Percentiles rank a stretch among this genome's conserved stretches.
Conservation (phyloP, 2,329 filamentous ascomycete species). For the Aspergillaceae sp. region DNA sequence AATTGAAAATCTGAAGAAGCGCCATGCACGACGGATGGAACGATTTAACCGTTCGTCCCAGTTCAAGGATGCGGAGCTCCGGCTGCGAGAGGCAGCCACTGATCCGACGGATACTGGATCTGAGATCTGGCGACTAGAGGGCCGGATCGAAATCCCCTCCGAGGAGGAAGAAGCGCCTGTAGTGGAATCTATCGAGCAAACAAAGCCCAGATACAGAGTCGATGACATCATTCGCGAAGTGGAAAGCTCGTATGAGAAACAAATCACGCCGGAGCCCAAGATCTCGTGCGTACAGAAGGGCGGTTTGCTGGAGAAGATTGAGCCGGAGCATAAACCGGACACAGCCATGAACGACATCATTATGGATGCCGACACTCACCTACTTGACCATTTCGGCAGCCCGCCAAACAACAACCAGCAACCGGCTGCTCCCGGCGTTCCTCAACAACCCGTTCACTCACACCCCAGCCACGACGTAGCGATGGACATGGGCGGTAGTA, state of each 20-base stretch:
- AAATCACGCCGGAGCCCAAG: constrained; percentile 54
- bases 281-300: constrained; percentile 69
- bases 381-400: constrained; percentile 28
- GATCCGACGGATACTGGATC: constrained; percentile 45
- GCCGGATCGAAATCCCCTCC: constrained; percentile 28
- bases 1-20: constrained; percentile 72
- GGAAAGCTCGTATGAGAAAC: constrained; percentile 60
- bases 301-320: constrained; percentile 54
- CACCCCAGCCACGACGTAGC: constrained; percentile 22
- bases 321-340: constrained; percentile 29
- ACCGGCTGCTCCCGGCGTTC: constrained; percentile 3
- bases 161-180: constrained; percentile 28
- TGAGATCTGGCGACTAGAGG: constrained; percentile 58
- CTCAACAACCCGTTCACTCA: too few species aligned
- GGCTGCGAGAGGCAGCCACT: constrained; percentile 59
- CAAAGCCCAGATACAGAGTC: constrained; percentile 40
- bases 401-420: constrained; percentile 44
- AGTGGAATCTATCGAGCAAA: constrained; percentile 27
- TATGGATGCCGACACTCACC: constrained; percentile 24
- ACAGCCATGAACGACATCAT: constrained; percentile 23
- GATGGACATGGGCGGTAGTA: constrained; percentile 46
- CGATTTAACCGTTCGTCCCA: constrained; percentile 63
- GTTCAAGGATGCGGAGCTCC: constrained; percentile 65
- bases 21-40: constrained; percentile 66
- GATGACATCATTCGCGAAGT: constrained; percentile 69